Evolutionary conservation across 768 basidiomycete genomes (phyloP), one percentile per base, ranked within the genome.

Genomic region (Lentinula sp.): DNA sequence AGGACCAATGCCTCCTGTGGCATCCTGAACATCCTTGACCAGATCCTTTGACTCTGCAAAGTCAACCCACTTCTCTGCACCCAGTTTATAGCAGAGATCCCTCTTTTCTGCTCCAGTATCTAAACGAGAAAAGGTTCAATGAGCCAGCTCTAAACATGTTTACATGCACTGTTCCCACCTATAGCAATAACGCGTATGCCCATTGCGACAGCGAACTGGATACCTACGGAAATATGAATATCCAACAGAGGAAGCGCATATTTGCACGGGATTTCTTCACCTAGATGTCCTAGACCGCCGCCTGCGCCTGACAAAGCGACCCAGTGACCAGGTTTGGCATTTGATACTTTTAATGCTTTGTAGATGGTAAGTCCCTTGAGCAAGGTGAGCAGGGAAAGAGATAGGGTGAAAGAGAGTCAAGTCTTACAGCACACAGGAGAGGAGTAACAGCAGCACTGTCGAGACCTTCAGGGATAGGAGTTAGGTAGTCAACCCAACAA

Each of bases 241-340:
- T 8, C 37, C 28, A n/a, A 3, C 18, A 15, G 13, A 5, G 28
- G 59, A 54, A 60, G 10, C 5, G 21, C 9, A 31, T 9, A 15
- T n/a, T 42, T 16, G 4, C 32, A 43, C 28, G 28, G 34, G 32
- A 8, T 16, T 10, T 6, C 21, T 46, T 48, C 65, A 81, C 83
- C 90, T 21, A 94, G 76, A 74, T 91, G 89, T 2, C 91, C 91
- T 23, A 93, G 83, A 21, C 91, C 90, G 16, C 88, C 88, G 0
- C 88, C 89, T 2, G 88, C 89, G 32, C 89, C 89, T 8, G 86
- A 80, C 58, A 93, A 78, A n/a, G 82, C 82, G 42, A 90, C 75
- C 83, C 84, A 89, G 51, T 94, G 78, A 5, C 92, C 92, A 28
- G 85, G 77, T 28, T 71, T 75, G 3, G 82, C 70, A 32, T 78